A percentile compares a stretch with the other conserved stretches of the same genome.
These are phyloP conservation scores for Esteya vermicola DNA, from an alignment of 2,329 filamentous ascomycete genomes.

Conservation along the genomic window DNA sequence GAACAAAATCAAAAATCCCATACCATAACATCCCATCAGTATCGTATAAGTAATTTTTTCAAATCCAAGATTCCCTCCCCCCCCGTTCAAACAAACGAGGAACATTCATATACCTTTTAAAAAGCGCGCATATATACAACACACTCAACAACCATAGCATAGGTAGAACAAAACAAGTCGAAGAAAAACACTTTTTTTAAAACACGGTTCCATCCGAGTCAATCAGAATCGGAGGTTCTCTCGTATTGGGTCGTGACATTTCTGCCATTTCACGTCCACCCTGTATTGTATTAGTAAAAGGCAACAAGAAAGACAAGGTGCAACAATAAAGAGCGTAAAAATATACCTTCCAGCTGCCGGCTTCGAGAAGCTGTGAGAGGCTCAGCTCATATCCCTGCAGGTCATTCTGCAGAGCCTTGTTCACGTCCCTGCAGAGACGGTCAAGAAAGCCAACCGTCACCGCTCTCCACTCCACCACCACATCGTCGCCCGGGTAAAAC, in stretches of 20 bases:
- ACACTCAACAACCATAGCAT: background rate
- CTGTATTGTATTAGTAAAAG: slow-evolving; percentile 22
- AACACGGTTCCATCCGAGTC: slow-evolving; percentile 95
- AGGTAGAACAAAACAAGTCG: background rate
- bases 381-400: slow-evolving; percentile 59
- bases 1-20: no score
- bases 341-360: slow-evolving; percentile 91
- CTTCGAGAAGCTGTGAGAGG: slow-evolving; percentile 82
- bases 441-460: slow-evolving; percentile 48
- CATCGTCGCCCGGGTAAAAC: slow-evolving; percentile 45
- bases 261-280: slow-evolving; percentile 92
- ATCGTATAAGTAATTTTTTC: no score
- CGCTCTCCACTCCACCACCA: slow-evolving; percentile 52
- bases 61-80: no score
- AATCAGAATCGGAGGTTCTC: slow-evolving; percentile 91
- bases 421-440: slow-evolving; percentile 33
- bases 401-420: slow-evolving; percentile 48
- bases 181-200: slow-evolving; percentile 7
- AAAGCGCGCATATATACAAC: no score
- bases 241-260: slow-evolving; percentile 88
- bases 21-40: no score
- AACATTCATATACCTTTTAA: no score
- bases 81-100: no score
- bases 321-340: background rate
- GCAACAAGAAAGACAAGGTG: background rate